phyloP scores from a whole-genome alignment of 768 basidiomycete genomes.

The Erythrobasidium yunnanense region DNA sequence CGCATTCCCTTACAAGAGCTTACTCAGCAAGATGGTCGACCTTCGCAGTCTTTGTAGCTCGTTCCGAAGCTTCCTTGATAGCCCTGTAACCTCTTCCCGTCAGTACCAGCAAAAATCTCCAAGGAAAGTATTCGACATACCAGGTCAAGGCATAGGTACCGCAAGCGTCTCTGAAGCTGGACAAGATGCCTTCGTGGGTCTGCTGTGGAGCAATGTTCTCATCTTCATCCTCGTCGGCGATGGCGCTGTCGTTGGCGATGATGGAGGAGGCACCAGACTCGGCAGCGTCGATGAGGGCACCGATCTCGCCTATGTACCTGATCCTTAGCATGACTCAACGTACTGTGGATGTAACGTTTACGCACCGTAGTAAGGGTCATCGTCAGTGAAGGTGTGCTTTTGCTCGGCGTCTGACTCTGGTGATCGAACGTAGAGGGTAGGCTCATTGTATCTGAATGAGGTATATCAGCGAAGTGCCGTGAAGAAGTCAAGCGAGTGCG shows the following conservation, averaged over 20 bases:
- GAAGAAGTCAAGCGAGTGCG: no score
- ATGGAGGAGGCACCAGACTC: slow-evolving; percentile 15
- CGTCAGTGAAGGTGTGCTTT: slow-evolving; percentile 29
- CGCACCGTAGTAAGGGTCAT: not conserved
- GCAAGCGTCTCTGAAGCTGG: slow-evolving; percentile 31
- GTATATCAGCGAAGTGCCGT: no score
- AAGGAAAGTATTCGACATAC: slow-evolving; percentile 6
- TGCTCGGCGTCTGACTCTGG: slow-evolving; percentile 36
- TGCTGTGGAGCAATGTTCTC: not conserved
- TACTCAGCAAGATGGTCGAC: slow-evolving; percentile 1
- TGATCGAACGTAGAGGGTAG: slow-evolving; percentile 66
- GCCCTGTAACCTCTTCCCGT: slow-evolving; percentile 26
- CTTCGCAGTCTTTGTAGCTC: slow-evolving; percentile 22
- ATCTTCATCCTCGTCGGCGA: slow-evolving; percentile 36
- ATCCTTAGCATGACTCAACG: not conserved
- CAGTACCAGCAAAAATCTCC: no score
- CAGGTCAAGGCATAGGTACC: slow-evolving; percentile 39
- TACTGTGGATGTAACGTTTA: not conserved
- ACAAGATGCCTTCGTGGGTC: slow-evolving; percentile 25
- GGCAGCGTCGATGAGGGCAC: slow-evolving; percentile 36
- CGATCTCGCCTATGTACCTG: slow-evolving; percentile 33
- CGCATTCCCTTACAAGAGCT: not conserved
- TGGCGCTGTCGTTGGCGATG: slow-evolving; percentile 26
- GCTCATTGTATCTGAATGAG: no score
- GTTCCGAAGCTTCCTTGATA: slow-evolving; percentile 32